A percentile compares a stretch with the other conserved stretches of the same genome.
phyloP scores from a whole-genome alignment of 2,329 filamentous ascomycete genomes.

The Xylariaceae sp. region DNA sequence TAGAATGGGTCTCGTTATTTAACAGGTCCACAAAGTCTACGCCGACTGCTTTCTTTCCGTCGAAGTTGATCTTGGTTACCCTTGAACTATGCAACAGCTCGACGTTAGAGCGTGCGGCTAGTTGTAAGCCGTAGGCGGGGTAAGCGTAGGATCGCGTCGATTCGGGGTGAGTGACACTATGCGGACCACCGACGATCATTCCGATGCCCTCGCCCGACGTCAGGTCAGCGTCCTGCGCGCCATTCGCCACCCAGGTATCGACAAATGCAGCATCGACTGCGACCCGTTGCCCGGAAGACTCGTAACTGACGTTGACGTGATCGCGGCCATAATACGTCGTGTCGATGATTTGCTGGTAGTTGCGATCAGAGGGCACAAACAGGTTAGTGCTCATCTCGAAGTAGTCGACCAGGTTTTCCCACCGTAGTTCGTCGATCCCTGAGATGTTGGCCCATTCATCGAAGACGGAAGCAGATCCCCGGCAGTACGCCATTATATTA shows the following conservation, averaged over 20 bases:
- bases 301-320: slow-evolving; percentile 19
- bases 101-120: slow-evolving; percentile 13
- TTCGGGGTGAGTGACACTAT: slow-evolving; percentile 12
- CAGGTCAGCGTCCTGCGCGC: slow-evolving; percentile 15
- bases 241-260: slow-evolving; percentile 11
- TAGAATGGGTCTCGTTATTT: slow-evolving; percentile 34
- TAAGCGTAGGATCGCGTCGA: slow-evolving; percentile 24
- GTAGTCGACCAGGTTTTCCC: slow-evolving; percentile 18
- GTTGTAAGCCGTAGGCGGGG: slow-evolving; percentile 16
- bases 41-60: slow-evolving; percentile 36
- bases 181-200: slow-evolving; percentile 10
- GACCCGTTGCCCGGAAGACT: slow-evolving; percentile 4
- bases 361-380: slow-evolving; percentile 10
- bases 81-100: slow-evolving; percentile 30
- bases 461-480: slow-evolving; percentile 23
- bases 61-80: slow-evolving; percentile 40
- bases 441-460: slow-evolving; percentile 26
- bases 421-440: slow-evolving; percentile 16
- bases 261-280: slow-evolving; percentile 8
- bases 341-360: slow-evolving; percentile 21
- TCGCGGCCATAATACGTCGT: slow-evolving; percentile 8
- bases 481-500: slow-evolving; percentile 26
- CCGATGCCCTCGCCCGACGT: slow-evolving; percentile 23
- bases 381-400: slow-evolving; percentile 19
- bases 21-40: slow-evolving; percentile 37